phyloP scores from a whole-genome alignment of 192 early-diverging fungal species.

The Umbelopsis ramanniana region DNA sequence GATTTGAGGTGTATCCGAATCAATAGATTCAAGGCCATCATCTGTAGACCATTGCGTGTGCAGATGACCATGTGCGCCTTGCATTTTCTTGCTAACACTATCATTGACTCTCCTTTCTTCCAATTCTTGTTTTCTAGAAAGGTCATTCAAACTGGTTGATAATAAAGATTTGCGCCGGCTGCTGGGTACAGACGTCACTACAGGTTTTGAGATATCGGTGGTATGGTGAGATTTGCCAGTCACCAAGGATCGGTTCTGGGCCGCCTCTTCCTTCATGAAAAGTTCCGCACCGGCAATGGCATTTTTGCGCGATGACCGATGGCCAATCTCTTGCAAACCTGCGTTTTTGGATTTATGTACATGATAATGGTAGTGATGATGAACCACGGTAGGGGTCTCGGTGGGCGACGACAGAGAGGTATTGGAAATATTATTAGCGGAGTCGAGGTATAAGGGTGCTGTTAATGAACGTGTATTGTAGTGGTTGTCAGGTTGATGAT shows the following conservation, averaged over 20 bases:
- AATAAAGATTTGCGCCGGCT: slow-evolving; percentile 1
- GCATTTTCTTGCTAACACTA: neutral
- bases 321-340: neutral
- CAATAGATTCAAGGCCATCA: no score
- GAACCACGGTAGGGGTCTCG: slow-evolving; percentile 26
- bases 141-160: neutral
- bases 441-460: neutral
- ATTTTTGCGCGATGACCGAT: neutral
- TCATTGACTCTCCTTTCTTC: neutral
- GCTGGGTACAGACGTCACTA: neutral
- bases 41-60: neutral
- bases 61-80: neutral
- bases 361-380: slow-evolving; percentile 44
- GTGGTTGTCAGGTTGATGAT: neutral
- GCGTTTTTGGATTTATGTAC: slow-evolving; percentile 22
- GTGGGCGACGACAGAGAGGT: slow-evolving; percentile 19
- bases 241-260: neutral
- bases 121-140: neutral
- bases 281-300: neutral
- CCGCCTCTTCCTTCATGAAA: neutral
- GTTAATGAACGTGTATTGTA: neutral
- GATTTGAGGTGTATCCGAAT: no score
- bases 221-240: neutral
- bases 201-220: slow-evolving; percentile 14
- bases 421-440: slow-evolving; percentile 10